Base-by-base conservation (phyloP, 2,329 filamentous ascomycete genomes). In the Leptographium lundbergii region DNA sequence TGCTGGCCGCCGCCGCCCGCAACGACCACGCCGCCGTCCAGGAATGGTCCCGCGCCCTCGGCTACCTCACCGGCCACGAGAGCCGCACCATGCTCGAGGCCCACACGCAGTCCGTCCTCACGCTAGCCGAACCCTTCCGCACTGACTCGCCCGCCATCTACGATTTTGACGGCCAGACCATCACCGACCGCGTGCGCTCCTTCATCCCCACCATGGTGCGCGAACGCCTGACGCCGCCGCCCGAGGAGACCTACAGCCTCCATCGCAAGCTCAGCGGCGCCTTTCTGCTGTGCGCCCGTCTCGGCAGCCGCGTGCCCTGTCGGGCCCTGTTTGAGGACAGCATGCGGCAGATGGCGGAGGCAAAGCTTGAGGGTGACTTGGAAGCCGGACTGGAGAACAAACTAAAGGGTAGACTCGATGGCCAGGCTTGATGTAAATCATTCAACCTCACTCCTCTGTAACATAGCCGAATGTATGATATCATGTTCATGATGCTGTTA, bases 181-280 rank as follows among this genome's bases (percentile, higher is more conserved):
- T 99, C 65, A 99, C 94, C 1, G 91, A 97, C 68, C 81, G 95
- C 52, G 92, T 99, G 60, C 85, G 91, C 67, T 81, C 78, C 4
- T 79, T 95, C 57, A 97, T 99, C 65, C 94, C 94, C 19, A 76
- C 95, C 57, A 99, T 99, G 94, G 79, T 99, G 54, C 82, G 83
- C 59, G 94, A 99, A 76, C 77, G 94, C 42, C 74, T 99, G 24
- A 84, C 89, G 19, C 92, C 94, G 27, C 94, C 95, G 27, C 94
- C 94, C 0, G 95, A 99, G 74, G 94, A 99, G 77, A 99, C 94
- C 57, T 99, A 99, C 69, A 92, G 87, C 69, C 73, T 99, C 67
- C 94, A 99, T 72, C 82, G 94, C 61, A 99, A 99, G 75, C 75
- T 99, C 58, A 96, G 91, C 70, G 94, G 94, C 0, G 95, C 94